phyloP scores from a whole-genome alignment of 345 rosid species.

The Atalantia buxifolia region DNA sequence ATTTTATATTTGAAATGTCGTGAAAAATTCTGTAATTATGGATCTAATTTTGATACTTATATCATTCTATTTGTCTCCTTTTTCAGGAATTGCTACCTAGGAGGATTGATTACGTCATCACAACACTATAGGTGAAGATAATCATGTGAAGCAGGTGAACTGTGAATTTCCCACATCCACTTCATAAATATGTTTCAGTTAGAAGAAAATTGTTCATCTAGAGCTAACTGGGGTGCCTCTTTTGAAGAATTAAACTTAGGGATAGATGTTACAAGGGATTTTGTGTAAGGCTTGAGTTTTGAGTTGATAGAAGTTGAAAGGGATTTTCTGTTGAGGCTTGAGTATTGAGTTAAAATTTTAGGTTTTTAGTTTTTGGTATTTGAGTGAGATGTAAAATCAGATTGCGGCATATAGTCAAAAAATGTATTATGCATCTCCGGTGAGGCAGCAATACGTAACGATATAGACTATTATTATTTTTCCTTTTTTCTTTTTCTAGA shows the following conservation, averaged over 20 bases:
- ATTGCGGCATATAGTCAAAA: slow-evolving; percentile 54
- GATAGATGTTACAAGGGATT: slow-evolving; percentile 47
- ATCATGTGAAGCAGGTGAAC: slow-evolving; percentile 49
- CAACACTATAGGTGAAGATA: slow-evolving; percentile 41
- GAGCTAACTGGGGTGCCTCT: slow-evolving; percentile 62
- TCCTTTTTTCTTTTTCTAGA: slow-evolving; percentile 19
- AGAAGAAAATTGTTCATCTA: slow-evolving; percentile 47
- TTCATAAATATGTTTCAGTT: slow-evolving; percentile 34
- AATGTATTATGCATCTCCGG: slow-evolving; percentile 74
- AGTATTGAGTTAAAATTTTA: slow-evolving; percentile 41
- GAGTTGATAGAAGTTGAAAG: slow-evolving; percentile 47
- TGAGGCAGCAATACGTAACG: slow-evolving; percentile 61
- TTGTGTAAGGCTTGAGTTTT: slow-evolving; percentile 66
- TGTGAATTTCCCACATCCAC: slow-evolving; percentile 39
- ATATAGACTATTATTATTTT: slow-evolving; percentile 29
- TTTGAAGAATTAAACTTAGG: slow-evolving; percentile 48
- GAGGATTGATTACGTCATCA: slow-evolving; percentile 33
- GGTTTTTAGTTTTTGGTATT: slow-evolving; percentile 32
- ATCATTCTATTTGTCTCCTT: slow-evolving; percentile 6
- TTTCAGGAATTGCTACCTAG: slow-evolving; percentile 68
- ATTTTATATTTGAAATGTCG: neutral
- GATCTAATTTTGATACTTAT: neutral
- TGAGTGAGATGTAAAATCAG: slow-evolving; percentile 80
- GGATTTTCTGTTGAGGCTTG: slow-evolving; percentile 60
- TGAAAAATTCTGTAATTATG: neutral